Conservation (phyloP, 1,284 basidiomycete species). For the Heterobasidion annosum region DNA sequence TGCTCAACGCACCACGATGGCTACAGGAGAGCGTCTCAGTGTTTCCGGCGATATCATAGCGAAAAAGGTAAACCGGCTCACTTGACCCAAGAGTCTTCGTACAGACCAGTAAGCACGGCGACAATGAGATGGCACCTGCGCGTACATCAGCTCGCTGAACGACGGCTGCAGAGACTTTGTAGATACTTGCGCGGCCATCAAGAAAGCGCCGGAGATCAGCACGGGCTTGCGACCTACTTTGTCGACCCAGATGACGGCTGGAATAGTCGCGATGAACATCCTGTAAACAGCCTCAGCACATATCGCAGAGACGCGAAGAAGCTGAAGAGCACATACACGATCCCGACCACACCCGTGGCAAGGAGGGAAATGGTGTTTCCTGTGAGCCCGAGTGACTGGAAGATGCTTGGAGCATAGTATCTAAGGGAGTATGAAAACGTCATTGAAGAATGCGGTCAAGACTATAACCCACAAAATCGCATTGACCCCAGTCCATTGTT, state of each 20-base stretch:
- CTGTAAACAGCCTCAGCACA: conserved; percentile 19
- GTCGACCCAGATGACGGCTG: conserved; percentile 67
- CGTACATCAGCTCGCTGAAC: conserved; percentile 1
- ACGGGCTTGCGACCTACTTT: conserved; percentile 63
- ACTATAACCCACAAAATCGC: conserved; percentile 38
- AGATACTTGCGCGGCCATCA: conserved; percentile 47
- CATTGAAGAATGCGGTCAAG: background rate
- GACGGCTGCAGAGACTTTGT: background rate
- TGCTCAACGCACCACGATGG: conserved; percentile 19
- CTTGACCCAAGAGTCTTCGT: conserved; percentile 39
- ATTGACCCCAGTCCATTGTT: conserved; percentile 61
- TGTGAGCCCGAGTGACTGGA: conserved; percentile 44
- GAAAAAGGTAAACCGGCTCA: conserved; percentile 18
- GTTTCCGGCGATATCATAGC: background rate
- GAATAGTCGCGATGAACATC: conserved; percentile 69
- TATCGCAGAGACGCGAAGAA: background rate
- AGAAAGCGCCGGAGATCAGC: conserved; percentile 58
- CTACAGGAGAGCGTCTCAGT: conserved; percentile 9
- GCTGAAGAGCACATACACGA: conserved; percentile 41
- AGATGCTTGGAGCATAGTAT: conserved; percentile 60
- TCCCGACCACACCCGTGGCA: conserved; percentile 77
- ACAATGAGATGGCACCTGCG: conserved; percentile 56
- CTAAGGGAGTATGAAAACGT: background rate
- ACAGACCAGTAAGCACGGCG: conserved; percentile 49
- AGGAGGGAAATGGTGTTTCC: conserved; percentile 57